Evolutionary conservation across 2,329 filamentous ascomycete species (phyloP).

Genomic region (Thelonectria olida): DNA sequence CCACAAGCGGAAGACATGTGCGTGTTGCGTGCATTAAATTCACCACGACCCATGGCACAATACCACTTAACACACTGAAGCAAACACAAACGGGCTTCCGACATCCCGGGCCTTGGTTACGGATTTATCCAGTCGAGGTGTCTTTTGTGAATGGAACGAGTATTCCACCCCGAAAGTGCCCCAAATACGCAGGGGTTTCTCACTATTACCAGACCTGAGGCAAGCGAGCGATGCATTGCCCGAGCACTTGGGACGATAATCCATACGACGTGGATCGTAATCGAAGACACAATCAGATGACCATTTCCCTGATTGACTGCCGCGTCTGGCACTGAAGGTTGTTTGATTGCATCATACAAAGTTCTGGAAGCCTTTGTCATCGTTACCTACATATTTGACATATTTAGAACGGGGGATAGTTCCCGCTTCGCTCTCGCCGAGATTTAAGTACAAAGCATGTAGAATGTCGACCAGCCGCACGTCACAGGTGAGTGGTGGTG

Average conservation of each 20-base stretch:
- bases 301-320: neutral
- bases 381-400: neutral
- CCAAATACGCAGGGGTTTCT: slow-evolving; percentile 1
- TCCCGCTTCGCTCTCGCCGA: slow-evolving; percentile 36
- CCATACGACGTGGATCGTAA: slow-evolving; percentile 8
- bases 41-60: slow-evolving; percentile 30
- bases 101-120: slow-evolving; percentile 8
- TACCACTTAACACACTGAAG: slow-evolving; percentile 18
- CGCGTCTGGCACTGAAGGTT: neutral
- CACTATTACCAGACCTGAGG: slow-evolving; percentile 4
- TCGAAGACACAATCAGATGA: slow-evolving; percentile 17
- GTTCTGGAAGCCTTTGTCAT: slow-evolving; percentile 10
- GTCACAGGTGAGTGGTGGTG: slow-evolving; percentile 27
- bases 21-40: slow-evolving; percentile 41
- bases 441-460: slow-evolving; percentile 31
- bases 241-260: slow-evolving; percentile 20
- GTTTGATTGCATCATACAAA: slow-evolving; percentile 20
- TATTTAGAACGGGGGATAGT: slow-evolving; percentile 1
- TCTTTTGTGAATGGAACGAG: slow-evolving; percentile 5
- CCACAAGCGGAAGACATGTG: slow-evolving; percentile 39
- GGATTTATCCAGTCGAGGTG: slow-evolving; percentile 6
- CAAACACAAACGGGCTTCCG: slow-evolving; percentile 4
- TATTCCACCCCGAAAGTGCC: neutral
- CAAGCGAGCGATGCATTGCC: slow-evolving; percentile 26
- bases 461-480: slow-evolving; percentile 12